Conservation (phyloP, 2,329 filamentous ascomycete species). For the Talaromyces sp. region DNA sequence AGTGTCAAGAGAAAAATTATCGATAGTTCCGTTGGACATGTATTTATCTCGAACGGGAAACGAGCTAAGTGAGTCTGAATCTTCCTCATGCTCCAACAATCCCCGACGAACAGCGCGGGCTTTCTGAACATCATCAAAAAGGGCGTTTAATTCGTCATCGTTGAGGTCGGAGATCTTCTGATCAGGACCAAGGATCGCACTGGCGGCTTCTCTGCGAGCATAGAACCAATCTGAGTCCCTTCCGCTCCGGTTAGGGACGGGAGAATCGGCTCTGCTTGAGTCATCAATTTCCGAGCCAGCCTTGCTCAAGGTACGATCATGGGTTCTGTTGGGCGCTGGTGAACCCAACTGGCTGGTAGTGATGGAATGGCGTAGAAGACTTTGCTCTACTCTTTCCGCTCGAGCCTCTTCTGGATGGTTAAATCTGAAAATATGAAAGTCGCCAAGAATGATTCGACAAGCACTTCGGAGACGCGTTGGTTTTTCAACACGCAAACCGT, state of each 20-base stretch:
- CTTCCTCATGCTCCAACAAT: slow-evolving; percentile 60
- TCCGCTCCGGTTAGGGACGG: slow-evolving; percentile 60
- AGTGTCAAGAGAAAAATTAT: slow-evolving; percentile 95
- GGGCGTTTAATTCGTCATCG: slow-evolving; percentile 86
- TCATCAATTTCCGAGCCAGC: slow-evolving; percentile 71
- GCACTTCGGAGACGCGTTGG: slow-evolving; percentile 83
- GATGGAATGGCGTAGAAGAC: slow-evolving; percentile 76
- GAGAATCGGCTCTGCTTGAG: slow-evolving; percentile 73
- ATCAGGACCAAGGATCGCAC: slow-evolving; percentile 80
- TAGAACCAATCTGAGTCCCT: slow-evolving; percentile 93
- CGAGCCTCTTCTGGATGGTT: slow-evolving; percentile 95
- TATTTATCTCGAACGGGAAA: slow-evolving; percentile 91
- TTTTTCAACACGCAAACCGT: slow-evolving; percentile 82
- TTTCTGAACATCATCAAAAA: slow-evolving; percentile 91
- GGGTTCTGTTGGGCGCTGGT: slow-evolving; percentile 58
- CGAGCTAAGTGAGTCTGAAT: slow-evolving; percentile 81
- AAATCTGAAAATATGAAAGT: slow-evolving; percentile 98
- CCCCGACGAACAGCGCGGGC: slow-evolving; percentile 80
- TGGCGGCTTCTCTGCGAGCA: slow-evolving; percentile 86
- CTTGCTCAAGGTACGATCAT: slow-evolving; percentile 76
- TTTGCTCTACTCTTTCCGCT: slow-evolving; percentile 84
- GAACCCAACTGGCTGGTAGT: slow-evolving; percentile 59
- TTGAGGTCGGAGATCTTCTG: slow-evolving; percentile 86
- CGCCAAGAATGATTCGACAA: slow-evolving; percentile 89
- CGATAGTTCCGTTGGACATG: slow-evolving; percentile 86